These are phyloP conservation scores for Pseudoscleropodium purum DNA, from an alignment of 225 moss, liverwort and hornwort species.

Conservation along the genomic window DNA sequence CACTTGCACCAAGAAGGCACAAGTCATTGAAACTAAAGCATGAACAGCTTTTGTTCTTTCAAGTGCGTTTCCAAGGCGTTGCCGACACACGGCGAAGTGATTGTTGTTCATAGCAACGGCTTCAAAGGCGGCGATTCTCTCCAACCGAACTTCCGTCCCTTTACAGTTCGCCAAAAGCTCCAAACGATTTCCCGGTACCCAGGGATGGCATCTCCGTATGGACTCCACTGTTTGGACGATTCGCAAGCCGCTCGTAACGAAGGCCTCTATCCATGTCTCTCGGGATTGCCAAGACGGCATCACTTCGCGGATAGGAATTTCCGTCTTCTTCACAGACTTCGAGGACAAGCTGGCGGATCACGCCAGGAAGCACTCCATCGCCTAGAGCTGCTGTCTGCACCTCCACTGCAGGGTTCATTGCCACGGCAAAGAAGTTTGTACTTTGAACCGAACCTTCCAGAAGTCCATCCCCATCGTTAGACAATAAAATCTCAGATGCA, in stretches of 20 bases:
- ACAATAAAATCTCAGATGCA: constrained; percentile 61
- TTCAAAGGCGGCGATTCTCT: not conserved
- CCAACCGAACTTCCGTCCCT: constrained; percentile 12
- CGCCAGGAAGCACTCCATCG: constrained; percentile 63
- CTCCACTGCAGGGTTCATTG: constrained; percentile 20
- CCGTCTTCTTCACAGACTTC: constrained; percentile 15
- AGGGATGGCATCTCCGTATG: constrained; percentile 1
- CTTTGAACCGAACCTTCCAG: constrained; percentile 44
- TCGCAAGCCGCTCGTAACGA: constrained; percentile 28
- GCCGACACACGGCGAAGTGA: not conserved
- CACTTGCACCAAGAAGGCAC: too few species aligned
- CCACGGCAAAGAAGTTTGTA: constrained; percentile 75
- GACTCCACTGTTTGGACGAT: constrained; percentile 24
- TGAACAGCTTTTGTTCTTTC: too few species aligned
- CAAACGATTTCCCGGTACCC: not conserved
- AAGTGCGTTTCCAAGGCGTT: not conserved
- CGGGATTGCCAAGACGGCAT: constrained; percentile 22
- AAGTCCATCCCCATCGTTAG: constrained; percentile 56
- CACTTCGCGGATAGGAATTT: constrained; percentile 1
- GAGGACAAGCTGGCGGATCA: constrained; percentile 49
- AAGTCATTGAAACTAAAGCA: too few species aligned
- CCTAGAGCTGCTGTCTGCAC: constrained; percentile 51
- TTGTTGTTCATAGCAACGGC: not conserved
- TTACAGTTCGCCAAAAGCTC: not conserved
- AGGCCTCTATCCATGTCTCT: constrained; percentile 12